Evolutionary conservation across 495 filamentous ascomycete species (phyloP), one percentile per base, ranked within the genome.

Genomic region (Elasticomyces elasticus): DNA sequence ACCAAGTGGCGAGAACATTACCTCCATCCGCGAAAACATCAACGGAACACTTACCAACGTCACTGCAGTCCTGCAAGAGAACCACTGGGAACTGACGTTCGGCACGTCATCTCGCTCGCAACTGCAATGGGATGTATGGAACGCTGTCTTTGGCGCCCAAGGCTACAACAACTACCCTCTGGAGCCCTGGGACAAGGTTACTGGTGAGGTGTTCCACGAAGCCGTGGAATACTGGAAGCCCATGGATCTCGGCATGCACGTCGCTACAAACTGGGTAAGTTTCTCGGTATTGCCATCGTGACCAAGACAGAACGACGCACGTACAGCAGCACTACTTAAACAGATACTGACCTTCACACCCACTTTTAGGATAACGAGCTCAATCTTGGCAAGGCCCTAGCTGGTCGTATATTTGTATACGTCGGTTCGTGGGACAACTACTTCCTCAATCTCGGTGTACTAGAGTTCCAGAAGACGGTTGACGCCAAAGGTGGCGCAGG

Each of bases 161-260:
- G 60, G 60, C 33, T 45, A 38, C 26, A 62, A 62, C 43, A 49
- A 49, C 15, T 62, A 62, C 41, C 60, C 60, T 4, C 56, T 62
- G 20, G 56, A 59, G 35, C 56, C 60, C 6, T 62, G 60, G 60
- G 44, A 62, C 37, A 62, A 62, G 33, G 60, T 62, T 31, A 62
- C 60, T 1, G 60, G 60, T 48, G 60, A 62, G 35, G 60, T 62
- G 22, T 59, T 52, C 42, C 56, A 28, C 26, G 60, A 28, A 4
- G 60, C 56, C 1, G 60, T 57, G 22, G 55, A 62, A 35, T 51
- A 38, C 37, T 62, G 59, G 59, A 59, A 59, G 40, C 51, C 49
- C 1, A 24, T 62, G n/a, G 59, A 62, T 50, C 51, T 62, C 13
- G 5, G 41, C 1, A 50, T 54, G 17, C 56, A 54, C 25, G 33